Base-by-base conservation (phyloP, 2,329 filamentous ascomycete genomes). In the Pezicula radicicola region DNA sequence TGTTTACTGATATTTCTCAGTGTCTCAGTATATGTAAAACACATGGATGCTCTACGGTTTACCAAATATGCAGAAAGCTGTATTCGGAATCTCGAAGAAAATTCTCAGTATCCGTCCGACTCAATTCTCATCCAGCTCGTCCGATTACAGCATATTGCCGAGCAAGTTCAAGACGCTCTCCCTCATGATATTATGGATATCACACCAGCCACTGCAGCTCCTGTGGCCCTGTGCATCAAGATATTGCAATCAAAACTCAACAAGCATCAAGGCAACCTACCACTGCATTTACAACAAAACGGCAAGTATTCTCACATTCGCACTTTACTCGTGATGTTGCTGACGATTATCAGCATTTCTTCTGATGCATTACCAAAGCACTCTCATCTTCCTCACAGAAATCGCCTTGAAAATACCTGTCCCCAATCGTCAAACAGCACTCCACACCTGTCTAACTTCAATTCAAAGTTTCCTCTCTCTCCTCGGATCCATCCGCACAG, bases 311-410 rank as follows among this genome's bases (percentile, higher is more conserved):
- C 25, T 25, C 25, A n/a, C 19, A 15, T 42, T 9, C 28, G n/a
- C 6, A 25, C 25, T 13, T 12, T 30, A 7, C 8, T 12, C 21
- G 7, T 18, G 30, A 33, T 33, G 41, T 42, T 8, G 6, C 39
- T 45, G 15, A 42, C 19, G 3, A 6, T 13, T 16, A 8, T 6
- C 16, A 51, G 49, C 28, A 39, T 51, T 47, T 18, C 28, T 51
- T 35, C 42, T 51, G 2, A 51, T 51, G 44, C 49, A 51, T 21
- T 51, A 47, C 35, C 39, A 51, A 16, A 47, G 33, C 28, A 43
- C 43, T n/a, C 36, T 42, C 6, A 48, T 45, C 6, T 47, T 35
- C 28, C 35, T 51, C 10, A 42, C 35, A 15, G 49, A 51, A 36
- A 43, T 45, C 10, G 49, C 49, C 7, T 30, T 51, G 27, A 42